These are phyloP conservation scores for Austroboletus sp. DNA, from an alignment of 1,284 basidiomycete species.

Conservation along the genomic window DNA sequence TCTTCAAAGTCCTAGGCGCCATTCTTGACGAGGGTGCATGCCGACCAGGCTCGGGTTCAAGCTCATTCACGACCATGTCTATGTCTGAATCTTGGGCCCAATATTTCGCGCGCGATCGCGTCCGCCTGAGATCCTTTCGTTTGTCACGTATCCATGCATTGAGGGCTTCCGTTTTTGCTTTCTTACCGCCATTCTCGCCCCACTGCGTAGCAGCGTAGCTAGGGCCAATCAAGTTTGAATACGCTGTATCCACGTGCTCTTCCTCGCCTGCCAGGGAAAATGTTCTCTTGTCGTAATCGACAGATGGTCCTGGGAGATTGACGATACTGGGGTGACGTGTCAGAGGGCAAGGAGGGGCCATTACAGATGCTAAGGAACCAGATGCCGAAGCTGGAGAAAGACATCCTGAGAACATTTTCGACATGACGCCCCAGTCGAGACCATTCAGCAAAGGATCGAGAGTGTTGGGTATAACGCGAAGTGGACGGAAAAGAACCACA, in stretches of 20 bases:
- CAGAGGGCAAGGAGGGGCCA: slow-evolving; percentile 22
- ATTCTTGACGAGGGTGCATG: neutral
- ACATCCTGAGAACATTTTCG: slow-evolving; percentile 57
- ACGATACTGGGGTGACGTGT: slow-evolving; percentile 10
- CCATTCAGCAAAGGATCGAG: slow-evolving; percentile 55
- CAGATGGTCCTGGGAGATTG: slow-evolving; percentile 13
- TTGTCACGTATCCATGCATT: slow-evolving; percentile 38
- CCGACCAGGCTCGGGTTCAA: neutral
- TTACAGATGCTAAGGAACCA: slow-evolving; percentile 11
- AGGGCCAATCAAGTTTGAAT: slow-evolving; percentile 57
- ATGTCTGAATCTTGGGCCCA: neutral
- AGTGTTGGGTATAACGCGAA: slow-evolving; percentile 71
- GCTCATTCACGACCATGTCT: neutral
- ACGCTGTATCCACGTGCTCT: slow-evolving; percentile 40
- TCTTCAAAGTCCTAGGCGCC: neutral
- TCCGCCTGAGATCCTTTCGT: slow-evolving; percentile 22
- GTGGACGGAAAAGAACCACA: slow-evolving; percentile 73
- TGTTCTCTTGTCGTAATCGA: neutral
- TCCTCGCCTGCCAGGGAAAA: neutral
- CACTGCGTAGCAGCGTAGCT: slow-evolving; percentile 44
- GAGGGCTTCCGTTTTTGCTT: slow-evolving; percentile 41
- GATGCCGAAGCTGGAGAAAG: slow-evolving; percentile 30
- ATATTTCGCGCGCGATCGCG: slow-evolving; percentile 9
- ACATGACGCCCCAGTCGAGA: slow-evolving; percentile 66
- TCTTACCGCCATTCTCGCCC: slow-evolving; percentile 45